Percentiles rank a stretch among this genome's conserved stretches.
These are phyloP conservation scores for Pichia nanzhaoensis DNA, from an alignment of 805 yeast species.

Conservation along the genomic window DNA sequence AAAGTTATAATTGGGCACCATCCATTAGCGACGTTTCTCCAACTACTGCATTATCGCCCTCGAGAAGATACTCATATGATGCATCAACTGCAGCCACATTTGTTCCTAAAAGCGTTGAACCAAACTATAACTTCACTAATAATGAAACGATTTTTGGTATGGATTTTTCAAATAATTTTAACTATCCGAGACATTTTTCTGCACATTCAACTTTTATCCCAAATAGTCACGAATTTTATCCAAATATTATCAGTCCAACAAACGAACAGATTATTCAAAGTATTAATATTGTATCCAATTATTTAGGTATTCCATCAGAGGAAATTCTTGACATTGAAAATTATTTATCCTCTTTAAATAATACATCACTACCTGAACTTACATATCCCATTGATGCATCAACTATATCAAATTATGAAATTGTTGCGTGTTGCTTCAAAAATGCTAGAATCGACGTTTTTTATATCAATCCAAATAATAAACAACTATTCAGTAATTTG, in stretches of 20 bases:
- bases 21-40: conserved; percentile 13
- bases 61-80: conserved; percentile 24
- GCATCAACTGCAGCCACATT: conserved; percentile 14
- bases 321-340: conserved; percentile 22
- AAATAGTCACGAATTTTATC: background rate
- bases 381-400: conserved; percentile 1
- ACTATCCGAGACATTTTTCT: conserved; percentile 2
- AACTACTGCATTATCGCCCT: conserved; percentile 19
- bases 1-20: conserved; percentile 17
- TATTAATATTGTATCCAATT: conserved; percentile 22
- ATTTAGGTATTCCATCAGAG: conserved; percentile 24
- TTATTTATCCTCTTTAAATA: conserved; percentile 20
- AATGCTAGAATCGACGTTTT: conserved; percentile 76
- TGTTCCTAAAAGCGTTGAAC: conserved; percentile 8
- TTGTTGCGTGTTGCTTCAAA: conserved; percentile 69
- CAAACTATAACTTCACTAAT: background rate
- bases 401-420: conserved; percentile 22
- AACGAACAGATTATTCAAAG: conserved; percentile 24
- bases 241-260: conserved; percentile 1
- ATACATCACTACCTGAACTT: conserved; percentile 22
- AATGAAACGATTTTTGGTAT: too few relatives aligned
- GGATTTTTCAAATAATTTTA: conserved; percentile 15
- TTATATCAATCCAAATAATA: conserved; percentile 40
- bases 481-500: conserved; percentile 25
- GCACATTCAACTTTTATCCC: too few relatives aligned